phyloP scores from a whole-genome alignment of 1,139 yeast genomes.

The Saccharomycopsis crataegensis region DNA sequence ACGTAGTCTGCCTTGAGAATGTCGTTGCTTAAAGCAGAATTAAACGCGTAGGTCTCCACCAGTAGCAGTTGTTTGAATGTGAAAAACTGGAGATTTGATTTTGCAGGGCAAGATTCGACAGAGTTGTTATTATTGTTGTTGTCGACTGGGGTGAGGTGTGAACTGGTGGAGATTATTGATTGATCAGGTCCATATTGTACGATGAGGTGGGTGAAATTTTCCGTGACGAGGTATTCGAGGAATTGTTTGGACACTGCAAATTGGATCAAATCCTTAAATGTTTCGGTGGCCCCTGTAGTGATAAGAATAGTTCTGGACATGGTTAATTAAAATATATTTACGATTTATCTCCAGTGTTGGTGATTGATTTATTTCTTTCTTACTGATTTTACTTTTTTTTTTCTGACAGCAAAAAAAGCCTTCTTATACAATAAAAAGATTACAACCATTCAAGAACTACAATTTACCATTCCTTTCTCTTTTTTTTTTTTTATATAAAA shows the following conservation, averaged over 20 bases:
- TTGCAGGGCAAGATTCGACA: conserved; percentile 6
- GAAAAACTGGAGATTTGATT: conserved; percentile 7
- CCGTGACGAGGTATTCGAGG: conserved; percentile 28
- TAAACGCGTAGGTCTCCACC: conserved; percentile 43
- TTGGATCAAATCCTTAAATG: conserved; percentile 52
- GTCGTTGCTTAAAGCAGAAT: conserved; percentile 33
- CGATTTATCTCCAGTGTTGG: conserved; percentile 17
- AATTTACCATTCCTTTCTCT: too few species aligned
- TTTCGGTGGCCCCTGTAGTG: conserved; percentile 84
- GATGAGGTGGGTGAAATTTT: conserved; percentile 36
- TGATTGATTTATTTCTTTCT: too few species aligned
- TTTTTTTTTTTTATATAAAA: too few species aligned
- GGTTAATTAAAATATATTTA: not conserved
- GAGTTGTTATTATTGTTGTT: conserved; percentile 19
- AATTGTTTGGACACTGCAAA: conserved; percentile 34
- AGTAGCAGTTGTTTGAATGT: conserved; percentile 20
- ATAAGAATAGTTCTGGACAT: conserved; percentile 35
- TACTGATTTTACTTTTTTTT: too few species aligned
- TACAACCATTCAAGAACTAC: too few species aligned
- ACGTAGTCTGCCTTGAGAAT: conserved; percentile 46
- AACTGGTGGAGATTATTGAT: conserved; percentile 11
- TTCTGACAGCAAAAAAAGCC: too few species aligned
- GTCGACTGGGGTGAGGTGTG: conserved; percentile 17
- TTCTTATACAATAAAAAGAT: too few species aligned
- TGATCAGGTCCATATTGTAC: conserved; percentile 64